phyloP scores from a whole-genome alignment of 192 early-diverging fungal genomes.

The Funneliformis geosporum region DNA sequence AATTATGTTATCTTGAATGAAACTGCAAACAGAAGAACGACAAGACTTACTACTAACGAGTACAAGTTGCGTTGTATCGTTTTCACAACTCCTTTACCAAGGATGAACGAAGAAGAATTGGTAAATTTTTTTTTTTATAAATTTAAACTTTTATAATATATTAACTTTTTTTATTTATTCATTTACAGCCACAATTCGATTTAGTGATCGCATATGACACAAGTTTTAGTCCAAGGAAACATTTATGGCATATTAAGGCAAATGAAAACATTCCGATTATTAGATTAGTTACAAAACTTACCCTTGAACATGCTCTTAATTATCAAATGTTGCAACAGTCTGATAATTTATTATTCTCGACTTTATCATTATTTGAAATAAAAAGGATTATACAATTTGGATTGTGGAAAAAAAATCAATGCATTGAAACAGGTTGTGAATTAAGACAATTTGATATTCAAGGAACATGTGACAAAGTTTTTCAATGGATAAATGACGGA shows the following conservation, averaged over 20 bases:
- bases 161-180: background rate
- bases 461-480: background rate
- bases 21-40: background rate
- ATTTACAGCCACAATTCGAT: slow-evolving; percentile 7
- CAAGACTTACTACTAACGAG: background rate
- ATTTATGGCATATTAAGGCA: background rate
- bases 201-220: slow-evolving; percentile 1
- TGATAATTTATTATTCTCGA: background rate
- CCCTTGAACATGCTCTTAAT: slow-evolving; percentile 13
- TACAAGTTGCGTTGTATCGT: background rate
- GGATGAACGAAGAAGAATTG: background rate
- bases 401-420: slow-evolving; percentile 5
- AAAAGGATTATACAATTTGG: slow-evolving; percentile 1
- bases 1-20: background rate
- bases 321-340: background rate
- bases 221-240: background rate
- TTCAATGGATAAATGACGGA: background rate
- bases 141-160: background rate
- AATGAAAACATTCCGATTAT: slow-evolving; percentile 8
- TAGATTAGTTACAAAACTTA: slow-evolving; percentile 9
- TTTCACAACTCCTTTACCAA: background rate
- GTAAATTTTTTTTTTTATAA: background rate
- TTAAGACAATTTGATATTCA: background rate
- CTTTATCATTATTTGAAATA: background rate
- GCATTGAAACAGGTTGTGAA: background rate